These are phyloP conservation scores for Pseudocercospora crystallina DNA, from an alignment of 2,329 filamentous ascomycete genomes.

Conservation along the genomic window DNA sequence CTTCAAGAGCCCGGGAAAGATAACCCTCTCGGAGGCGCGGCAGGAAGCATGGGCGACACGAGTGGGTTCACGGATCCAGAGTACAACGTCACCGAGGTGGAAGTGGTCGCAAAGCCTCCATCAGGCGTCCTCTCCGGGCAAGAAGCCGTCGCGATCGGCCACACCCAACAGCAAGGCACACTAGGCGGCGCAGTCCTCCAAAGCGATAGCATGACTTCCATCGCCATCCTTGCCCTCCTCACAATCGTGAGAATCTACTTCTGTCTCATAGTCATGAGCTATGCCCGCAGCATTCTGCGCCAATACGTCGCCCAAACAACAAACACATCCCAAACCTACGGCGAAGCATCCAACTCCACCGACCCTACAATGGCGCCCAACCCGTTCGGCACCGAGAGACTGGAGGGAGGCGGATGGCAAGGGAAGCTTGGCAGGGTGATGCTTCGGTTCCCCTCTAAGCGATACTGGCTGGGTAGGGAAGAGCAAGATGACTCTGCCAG, in stretches of 20 bases:
- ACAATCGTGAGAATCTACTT: slow-evolving; percentile 81
- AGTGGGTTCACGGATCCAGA: slow-evolving; percentile 65
- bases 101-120: slow-evolving; percentile 52
- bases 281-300: slow-evolving; percentile 73
- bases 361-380: slow-evolving; percentile 56
- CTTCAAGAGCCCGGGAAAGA: slow-evolving; percentile 41
- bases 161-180: slow-evolving; percentile 36
- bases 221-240: slow-evolving; percentile 71
- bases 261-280: slow-evolving; percentile 77
- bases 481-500: slow-evolving; percentile 58
- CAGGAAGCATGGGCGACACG: slow-evolving; percentile 59
- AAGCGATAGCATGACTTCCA: slow-evolving; percentile 69
- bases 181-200: slow-evolving; percentile 66
- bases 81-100: slow-evolving; percentile 57
- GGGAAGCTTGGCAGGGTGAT: slow-evolving; percentile 77
- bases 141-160: slow-evolving; percentile 52
- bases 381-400: slow-evolving; percentile 67
- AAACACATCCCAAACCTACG: slow-evolving; percentile 19
- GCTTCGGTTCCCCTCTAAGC: slow-evolving; percentile 65
- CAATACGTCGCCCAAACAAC: slow-evolving; percentile 56
- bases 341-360: slow-evolving; percentile 41
- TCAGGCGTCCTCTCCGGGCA: slow-evolving; percentile 50
- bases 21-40: slow-evolving; percentile 40
- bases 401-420: slow-evolving; percentile 76
- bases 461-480: slow-evolving; percentile 76